Percentiles rank a stretch among this genome's conserved stretches.
Conservation (phyloP, 495 filamentous ascomycete species). For the Hypoxylon subgilvum region DNA sequence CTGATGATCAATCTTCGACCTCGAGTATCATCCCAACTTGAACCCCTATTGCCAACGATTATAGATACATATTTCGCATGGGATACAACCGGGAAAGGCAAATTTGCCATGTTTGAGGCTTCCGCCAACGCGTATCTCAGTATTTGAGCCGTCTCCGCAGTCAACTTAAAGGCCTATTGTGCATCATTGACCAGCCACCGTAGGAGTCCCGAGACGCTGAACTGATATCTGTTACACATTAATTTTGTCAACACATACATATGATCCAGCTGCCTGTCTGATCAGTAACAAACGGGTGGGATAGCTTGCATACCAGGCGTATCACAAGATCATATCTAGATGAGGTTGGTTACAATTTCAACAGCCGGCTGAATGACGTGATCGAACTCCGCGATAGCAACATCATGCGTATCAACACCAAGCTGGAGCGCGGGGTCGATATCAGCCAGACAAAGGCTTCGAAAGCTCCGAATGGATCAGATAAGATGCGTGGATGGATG, state of each 20-base stretch:
- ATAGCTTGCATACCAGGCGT: conserved; percentile 4
- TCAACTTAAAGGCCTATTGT: too few relatives aligned
- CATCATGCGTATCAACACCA: conserved; percentile 28
- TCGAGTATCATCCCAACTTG: too few relatives aligned
- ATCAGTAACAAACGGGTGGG: neutral
- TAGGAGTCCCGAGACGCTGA: too few relatives aligned
- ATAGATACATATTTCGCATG: too few relatives aligned
- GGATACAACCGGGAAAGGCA: too few relatives aligned
- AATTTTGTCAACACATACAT: conserved; percentile 3
- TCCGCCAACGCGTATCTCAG: too few relatives aligned
- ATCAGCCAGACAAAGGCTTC: conserved; percentile 19
- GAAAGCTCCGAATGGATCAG: conserved; percentile 33
- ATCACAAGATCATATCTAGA: conserved; percentile 7
- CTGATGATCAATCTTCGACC: too few relatives aligned
- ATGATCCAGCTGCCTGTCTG: too few relatives aligned
- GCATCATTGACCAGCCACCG: too few relatives aligned
- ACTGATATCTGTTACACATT: conserved; percentile 18
- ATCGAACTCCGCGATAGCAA: conserved; percentile 41
- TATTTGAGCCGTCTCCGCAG: too few relatives aligned
- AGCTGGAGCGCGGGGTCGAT: conserved; percentile 30
- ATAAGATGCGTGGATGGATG: conserved; percentile 25
- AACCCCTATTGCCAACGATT: too few relatives aligned
- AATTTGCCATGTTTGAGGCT: too few relatives aligned
- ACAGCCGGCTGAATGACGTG: conserved; percentile 36
- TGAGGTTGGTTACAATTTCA: conserved; percentile 23